These are phyloP conservation scores for Kodamaea neixiangensis DNA, from an alignment of 805 yeast genomes.

Conservation along the genomic window DNA sequence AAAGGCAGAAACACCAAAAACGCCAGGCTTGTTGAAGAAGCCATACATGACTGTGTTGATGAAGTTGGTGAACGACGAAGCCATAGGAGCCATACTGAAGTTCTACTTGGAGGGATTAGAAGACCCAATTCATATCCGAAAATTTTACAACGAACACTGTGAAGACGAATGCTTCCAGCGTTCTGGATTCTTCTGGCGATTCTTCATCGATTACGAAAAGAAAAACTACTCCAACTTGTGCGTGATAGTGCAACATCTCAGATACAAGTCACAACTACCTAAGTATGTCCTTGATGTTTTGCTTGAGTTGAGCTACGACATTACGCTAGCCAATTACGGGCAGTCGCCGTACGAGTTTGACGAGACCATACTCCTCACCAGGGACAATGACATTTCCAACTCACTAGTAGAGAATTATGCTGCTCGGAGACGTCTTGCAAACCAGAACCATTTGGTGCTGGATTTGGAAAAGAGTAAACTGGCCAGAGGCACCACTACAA, in stretches of 20 bases:
- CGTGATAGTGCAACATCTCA: constrained; percentile 47
- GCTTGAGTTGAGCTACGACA: constrained; percentile 27
- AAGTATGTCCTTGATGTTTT: constrained; percentile 48
- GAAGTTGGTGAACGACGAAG: constrained; percentile 40
- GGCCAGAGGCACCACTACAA: not conserved
- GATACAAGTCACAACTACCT: constrained; percentile 49
- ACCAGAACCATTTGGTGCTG: constrained; percentile 20
- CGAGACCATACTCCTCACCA: constrained; percentile 8
- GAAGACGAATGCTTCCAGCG: constrained; percentile 33
- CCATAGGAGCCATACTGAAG: constrained; percentile 39
- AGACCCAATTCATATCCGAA: constrained; percentile 16
- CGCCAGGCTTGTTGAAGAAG: not conserved
- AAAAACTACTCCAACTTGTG: constrained; percentile 47
- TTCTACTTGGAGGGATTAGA: constrained; percentile 30
- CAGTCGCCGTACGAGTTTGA: constrained; percentile 13
- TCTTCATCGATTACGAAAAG: constrained; percentile 55
- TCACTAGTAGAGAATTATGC: constrained; percentile 29
- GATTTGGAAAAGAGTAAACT: constrained; percentile 16
- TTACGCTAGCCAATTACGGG: constrained; percentile 21
- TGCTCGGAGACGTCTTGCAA: constrained; percentile 24
- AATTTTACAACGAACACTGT: constrained; percentile 32
- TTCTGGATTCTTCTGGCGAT: constrained; percentile 57
- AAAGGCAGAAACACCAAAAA: not conserved
- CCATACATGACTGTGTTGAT: constrained; percentile 8
- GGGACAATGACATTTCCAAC: constrained; percentile 26